Evolutionary conservation across 805 yeast species (phyloP), one percentile per base, ranked within the genome.

Genomic region (Schwanniomyces vanrijiae): DNA sequence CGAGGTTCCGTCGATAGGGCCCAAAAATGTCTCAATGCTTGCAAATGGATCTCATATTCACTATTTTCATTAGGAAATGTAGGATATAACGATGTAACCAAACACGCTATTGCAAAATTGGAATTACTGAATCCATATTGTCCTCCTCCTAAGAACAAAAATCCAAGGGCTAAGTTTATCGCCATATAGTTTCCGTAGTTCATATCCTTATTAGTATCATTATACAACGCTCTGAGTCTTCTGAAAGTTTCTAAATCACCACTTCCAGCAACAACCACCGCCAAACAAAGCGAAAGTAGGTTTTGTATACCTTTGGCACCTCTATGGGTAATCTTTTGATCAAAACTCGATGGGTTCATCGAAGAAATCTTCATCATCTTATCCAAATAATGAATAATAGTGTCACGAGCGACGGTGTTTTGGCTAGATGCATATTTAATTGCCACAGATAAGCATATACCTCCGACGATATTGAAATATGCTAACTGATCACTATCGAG

Each of bases 11-110:
- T 85, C 0, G 95, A 80, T 50, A 94, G 66, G 0, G 90, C 86
- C 97, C 98, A 94, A 53, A 94, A 85, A 62, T 90, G 95, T 37
- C 96, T 75, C 31, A 90, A 68, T 1, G 95, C 96, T 62, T 90
- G 96, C 44, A 92, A 62, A 59, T 88, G 90, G 18, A 86, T 81
- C 43, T 80, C 82, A 38, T 74, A 70, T 14, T 67, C 75, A 22
- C 64, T 66, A 21, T 60, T 65, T 24, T 62, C 67, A 38, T 63
- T 65, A 1, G 90, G 86, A 50, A 82, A 84, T 2, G 84, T 72
- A 2, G 97, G 97, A 53, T 89, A 83, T n/a, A 88, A 71, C 0
- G 97, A 77, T 0, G 89, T 78, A 0, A 90, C 67, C 55, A 94
- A 73, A 2, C 85, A 64, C 0, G 91, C 96, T 45, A 84, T 69